phyloP scores from a whole-genome alignment of 345 rosid genomes.

The Hibiscus mutabilis region DNA sequence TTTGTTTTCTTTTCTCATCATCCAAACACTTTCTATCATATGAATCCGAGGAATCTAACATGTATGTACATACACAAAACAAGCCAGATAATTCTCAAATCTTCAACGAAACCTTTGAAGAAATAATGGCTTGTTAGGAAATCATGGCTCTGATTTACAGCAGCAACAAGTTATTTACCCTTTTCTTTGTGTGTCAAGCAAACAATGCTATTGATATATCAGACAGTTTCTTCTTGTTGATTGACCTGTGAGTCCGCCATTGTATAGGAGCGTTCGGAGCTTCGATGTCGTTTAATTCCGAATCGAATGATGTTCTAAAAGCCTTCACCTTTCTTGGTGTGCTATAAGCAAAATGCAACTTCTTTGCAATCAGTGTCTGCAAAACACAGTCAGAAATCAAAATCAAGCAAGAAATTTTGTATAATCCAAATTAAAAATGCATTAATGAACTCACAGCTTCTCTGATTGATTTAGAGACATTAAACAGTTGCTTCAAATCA shows the following conservation, averaged over 20 bases:
- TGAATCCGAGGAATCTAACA: too few relatives aligned
- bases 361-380: conserved; percentile 59
- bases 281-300: conserved; percentile 34
- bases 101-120: too few relatives aligned
- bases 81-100: too few relatives aligned
- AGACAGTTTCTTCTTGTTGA: conserved; percentile 34
- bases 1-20: background rate
- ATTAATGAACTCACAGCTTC: conserved; percentile 56
- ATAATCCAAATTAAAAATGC: background rate
- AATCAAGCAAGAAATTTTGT: background rate
- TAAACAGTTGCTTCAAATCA: conserved; percentile 55
- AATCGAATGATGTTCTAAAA: conserved; percentile 32
- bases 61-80: too few relatives aligned
- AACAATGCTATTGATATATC: conserved; percentile 54
- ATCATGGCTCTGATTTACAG: too few relatives aligned
- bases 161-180: too few relatives aligned
- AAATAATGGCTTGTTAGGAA: too few relatives aligned
- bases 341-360: conserved; percentile 49
- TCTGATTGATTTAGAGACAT: conserved; percentile 55
- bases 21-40: too few relatives aligned
- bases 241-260: conserved; percentile 20
- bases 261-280: conserved; percentile 63
- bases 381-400: background rate
- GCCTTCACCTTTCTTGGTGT: conserved; percentile 61
- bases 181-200: conserved; percentile 20